These are phyloP conservation scores for Torulaspora globosa DNA, from an alignment of 1,139 yeast species.

Conservation along the genomic window DNA sequence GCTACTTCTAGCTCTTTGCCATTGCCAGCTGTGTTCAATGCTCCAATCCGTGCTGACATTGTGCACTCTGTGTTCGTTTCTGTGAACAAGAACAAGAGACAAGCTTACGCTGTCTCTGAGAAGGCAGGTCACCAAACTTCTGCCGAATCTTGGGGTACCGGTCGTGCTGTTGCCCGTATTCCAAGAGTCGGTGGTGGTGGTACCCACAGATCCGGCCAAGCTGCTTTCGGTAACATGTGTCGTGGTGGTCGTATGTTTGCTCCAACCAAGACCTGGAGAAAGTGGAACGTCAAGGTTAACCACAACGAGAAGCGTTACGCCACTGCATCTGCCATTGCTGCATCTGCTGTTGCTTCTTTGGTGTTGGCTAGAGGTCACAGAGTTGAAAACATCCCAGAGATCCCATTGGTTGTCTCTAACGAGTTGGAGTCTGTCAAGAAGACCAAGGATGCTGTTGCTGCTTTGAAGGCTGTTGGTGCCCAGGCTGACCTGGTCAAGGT, in stretches of 20 bases:
- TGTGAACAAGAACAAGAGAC: slow-evolving; percentile 99
- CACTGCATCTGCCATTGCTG: slow-evolving; percentile 99
- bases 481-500: slow-evolving; percentile 98
- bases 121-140: slow-evolving; percentile 99
- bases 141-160: slow-evolving; percentile 99
- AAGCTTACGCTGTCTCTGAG: slow-evolving; percentile 98
- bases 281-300: slow-evolving; percentile 99
- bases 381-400: slow-evolving; percentile 96
- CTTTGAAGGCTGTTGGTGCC: slow-evolving; percentile 98
- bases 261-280: slow-evolving; percentile 99
- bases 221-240: slow-evolving; percentile 99
- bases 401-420: slow-evolving; percentile 95
- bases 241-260: slow-evolving; percentile 99
- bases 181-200: slow-evolving; percentile 99
- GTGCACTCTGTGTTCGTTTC: slow-evolving; percentile 98
- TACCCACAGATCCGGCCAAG: slow-evolving; percentile 99
- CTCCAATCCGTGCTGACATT: slow-evolving; percentile 99
- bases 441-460: slow-evolving; percentile 99
- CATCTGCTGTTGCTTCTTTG: slow-evolving; percentile 96
- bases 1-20: slow-evolving; percentile 80
- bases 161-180: slow-evolving; percentile 99
- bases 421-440: slow-evolving; percentile 89
- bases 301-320: slow-evolving; percentile 99
- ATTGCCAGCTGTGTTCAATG: slow-evolving; percentile 97
- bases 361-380: slow-evolving; percentile 99